Percentiles rank a stretch among this genome's conserved stretches.
phyloP scores from a whole-genome alignment of 1,284 basidiomycete genomes.

The Ustilago loliicola region DNA sequence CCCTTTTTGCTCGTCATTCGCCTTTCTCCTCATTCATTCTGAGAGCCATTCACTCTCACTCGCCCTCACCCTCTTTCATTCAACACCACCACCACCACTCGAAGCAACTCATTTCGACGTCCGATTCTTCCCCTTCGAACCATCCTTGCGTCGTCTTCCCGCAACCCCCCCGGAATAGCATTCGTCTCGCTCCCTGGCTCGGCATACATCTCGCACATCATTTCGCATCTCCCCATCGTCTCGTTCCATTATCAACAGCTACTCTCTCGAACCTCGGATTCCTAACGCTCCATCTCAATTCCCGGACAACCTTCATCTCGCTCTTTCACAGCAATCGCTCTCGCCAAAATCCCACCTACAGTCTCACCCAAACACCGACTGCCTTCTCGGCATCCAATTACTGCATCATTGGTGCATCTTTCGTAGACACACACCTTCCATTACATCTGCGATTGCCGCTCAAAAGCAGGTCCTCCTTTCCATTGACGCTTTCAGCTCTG shows the following conservation, averaged over 20 bases:
- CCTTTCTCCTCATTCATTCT: background rate
- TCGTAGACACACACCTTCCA: background rate
- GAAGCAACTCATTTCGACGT: background rate
- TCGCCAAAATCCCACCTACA: conserved; percentile 1
- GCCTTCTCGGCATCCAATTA: background rate
- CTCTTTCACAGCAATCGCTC: no score
- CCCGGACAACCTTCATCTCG: background rate
- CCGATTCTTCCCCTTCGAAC: background rate
- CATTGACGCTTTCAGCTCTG: background rate
- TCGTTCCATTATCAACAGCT: background rate
- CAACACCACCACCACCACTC: background rate
- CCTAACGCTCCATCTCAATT: background rate
- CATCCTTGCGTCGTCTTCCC: background rate
- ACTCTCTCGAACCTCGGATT: background rate
- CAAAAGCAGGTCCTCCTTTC: background rate
- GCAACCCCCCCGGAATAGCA: background rate
- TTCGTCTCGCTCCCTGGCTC: background rate
- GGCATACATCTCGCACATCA: conserved; percentile 1
- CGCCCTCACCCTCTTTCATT: background rate
- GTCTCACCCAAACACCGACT: background rate
- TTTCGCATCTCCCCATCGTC: background rate
- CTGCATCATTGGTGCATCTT: conserved; percentile 10
- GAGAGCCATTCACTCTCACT: conserved; percentile 1
- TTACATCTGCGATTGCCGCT: background rate
- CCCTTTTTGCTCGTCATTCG: conserved; percentile 3